phyloP scores from a whole-genome alignment of 768 basidiomycete species.

The Dentipellis fragilis region DNA sequence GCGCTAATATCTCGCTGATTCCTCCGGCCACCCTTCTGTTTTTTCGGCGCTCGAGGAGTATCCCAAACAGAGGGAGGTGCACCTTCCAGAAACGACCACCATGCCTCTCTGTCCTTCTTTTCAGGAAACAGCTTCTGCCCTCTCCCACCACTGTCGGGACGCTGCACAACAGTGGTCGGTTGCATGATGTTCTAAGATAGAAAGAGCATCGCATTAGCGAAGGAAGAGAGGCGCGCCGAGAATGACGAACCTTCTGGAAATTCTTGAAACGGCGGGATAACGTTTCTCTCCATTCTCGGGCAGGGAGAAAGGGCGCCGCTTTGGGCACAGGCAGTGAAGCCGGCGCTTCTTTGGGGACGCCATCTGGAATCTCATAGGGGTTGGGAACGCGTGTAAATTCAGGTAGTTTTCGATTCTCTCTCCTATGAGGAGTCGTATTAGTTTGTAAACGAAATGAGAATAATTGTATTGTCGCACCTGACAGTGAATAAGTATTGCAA shows the following conservation, averaged over 20 bases:
- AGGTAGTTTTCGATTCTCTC: slow-evolving; percentile 61
- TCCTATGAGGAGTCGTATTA: slow-evolving; percentile 29
- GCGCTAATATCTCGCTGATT: background rate
- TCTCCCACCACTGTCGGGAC: slow-evolving; percentile 9
- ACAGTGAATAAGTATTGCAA: slow-evolving; percentile 77
- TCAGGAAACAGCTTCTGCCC: slow-evolving; percentile 45
- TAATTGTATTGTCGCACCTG: slow-evolving; percentile 34
- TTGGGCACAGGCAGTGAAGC: background rate
- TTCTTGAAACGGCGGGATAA: slow-evolving; percentile 55
- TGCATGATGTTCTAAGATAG: slow-evolving; percentile 52
- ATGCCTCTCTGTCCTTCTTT: slow-evolving; percentile 59
- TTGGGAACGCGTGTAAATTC: slow-evolving; percentile 55
- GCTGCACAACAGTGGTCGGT: slow-evolving; percentile 41
- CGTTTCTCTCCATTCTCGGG: slow-evolving; percentile 52
- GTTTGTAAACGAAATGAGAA: background rate
- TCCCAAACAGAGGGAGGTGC: slow-evolving; percentile 62
- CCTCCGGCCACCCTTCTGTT: slow-evolving; percentile 16
- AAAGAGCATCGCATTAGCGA: slow-evolving; percentile 5
- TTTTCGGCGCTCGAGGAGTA: slow-evolving; percentile 31
- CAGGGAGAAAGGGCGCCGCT: slow-evolving; percentile 38
- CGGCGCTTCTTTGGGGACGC: slow-evolving; percentile 13
- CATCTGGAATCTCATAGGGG: slow-evolving; percentile 40
- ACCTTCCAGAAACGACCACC: slow-evolving; percentile 75
- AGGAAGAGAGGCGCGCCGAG: background rate
- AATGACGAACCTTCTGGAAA: slow-evolving; percentile 48